A percentile compares a stretch with the other conserved stretches of the same genome.
Evolutionary conservation across 2,329 filamentous ascomycete species (phyloP).

Genomic region (Stagonosporopsis tanaceti): DNA sequence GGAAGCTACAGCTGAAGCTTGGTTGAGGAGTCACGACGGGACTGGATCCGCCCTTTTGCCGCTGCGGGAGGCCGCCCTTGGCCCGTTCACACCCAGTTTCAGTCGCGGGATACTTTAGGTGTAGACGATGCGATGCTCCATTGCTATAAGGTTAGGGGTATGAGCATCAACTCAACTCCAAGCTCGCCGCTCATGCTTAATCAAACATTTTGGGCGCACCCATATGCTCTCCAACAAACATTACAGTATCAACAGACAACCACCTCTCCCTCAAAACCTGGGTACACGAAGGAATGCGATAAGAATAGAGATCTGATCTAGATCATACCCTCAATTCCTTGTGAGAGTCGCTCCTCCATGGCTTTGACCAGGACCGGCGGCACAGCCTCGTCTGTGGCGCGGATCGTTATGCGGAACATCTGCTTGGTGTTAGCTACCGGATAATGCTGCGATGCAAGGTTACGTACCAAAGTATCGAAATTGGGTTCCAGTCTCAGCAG

Average conservation of each 20-base stretch:
- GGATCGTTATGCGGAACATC: slow-evolving; percentile 95
- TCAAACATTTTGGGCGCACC: slow-evolving; percentile 4
- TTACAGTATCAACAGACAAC: slow-evolving; percentile 22
- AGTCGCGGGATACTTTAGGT: neutral
- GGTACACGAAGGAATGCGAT: slow-evolving; percentile 8
- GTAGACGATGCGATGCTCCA: neutral
- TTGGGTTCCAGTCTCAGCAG: slow-evolving; percentile 94
- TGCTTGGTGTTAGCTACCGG: slow-evolving; percentile 51
- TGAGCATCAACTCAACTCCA: slow-evolving; percentile 8
- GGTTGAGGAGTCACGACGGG: slow-evolving; percentile 11
- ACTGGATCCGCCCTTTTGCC: slow-evolving; percentile 14
- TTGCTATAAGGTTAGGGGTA: neutral
- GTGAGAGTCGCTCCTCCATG: slow-evolving; percentile 83
- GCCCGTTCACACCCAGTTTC: neutral
- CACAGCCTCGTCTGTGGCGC: slow-evolving; percentile 90
- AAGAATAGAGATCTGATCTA: slow-evolving; percentile 18
- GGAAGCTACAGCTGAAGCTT: slow-evolving; percentile 3
- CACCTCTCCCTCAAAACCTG: neutral
- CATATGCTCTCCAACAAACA: slow-evolving; percentile 23
- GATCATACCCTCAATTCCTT: slow-evolving; percentile 54
- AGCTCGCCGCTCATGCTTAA: slow-evolving; percentile 11
- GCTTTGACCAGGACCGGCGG: slow-evolving; percentile 80
- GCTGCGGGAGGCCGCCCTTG: slow-evolving; percentile 2
- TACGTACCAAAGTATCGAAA: slow-evolving; percentile 83
- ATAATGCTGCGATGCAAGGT: neutral